Conservation (phyloP, 495 filamentous ascomycete species). For the Talaromyces proteolyticus region DNA sequence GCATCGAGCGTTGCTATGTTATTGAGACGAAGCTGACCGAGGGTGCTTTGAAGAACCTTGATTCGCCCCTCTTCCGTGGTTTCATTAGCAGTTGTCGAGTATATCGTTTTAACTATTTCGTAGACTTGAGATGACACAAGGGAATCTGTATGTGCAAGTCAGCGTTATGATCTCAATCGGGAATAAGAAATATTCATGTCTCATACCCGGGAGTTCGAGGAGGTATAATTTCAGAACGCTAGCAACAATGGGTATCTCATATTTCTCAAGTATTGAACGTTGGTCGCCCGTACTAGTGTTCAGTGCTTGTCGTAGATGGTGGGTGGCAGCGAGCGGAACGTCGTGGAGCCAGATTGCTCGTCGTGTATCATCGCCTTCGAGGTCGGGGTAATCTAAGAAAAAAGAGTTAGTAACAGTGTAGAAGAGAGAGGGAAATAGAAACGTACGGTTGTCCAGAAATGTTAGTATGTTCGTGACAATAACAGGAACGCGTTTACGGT, state of each 20-base stretch:
- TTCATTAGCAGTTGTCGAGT: constrained; percentile 68
- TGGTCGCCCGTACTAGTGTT: constrained; percentile 86
- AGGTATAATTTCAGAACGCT: constrained; percentile 93
- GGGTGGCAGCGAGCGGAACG: constrained; percentile 78
- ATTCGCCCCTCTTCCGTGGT: constrained; percentile 68
- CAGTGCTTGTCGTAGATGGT: constrained; percentile 72
- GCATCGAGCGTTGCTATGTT: constrained; percentile 99
- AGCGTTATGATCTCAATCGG: background rate
- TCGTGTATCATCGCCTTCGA: constrained; percentile 93
- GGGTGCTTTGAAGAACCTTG: constrained; percentile 89
- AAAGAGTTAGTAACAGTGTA: constrained; percentile 9
- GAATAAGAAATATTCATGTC: background rate
- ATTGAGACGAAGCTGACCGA: constrained; percentile 88
- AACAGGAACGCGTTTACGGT: constrained; percentile 90
- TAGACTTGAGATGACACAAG: constrained; percentile 98
- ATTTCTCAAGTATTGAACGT: constrained; percentile 70
- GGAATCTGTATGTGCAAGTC: constrained; percentile 55
- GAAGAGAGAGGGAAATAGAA: background rate
- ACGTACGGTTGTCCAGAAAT: constrained; percentile 80
- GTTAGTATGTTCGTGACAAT: constrained; percentile 90
- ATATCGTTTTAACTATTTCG: constrained; percentile 97
- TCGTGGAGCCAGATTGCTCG: constrained; percentile 92
- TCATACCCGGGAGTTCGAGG: constrained; percentile 86
- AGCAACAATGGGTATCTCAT: constrained; percentile 89
- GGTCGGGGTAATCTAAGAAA: constrained; percentile 75